Evolutionary conservation across 1,139 yeast species (phyloP).

Genomic region (Yamadazyma diospyri): DNA sequence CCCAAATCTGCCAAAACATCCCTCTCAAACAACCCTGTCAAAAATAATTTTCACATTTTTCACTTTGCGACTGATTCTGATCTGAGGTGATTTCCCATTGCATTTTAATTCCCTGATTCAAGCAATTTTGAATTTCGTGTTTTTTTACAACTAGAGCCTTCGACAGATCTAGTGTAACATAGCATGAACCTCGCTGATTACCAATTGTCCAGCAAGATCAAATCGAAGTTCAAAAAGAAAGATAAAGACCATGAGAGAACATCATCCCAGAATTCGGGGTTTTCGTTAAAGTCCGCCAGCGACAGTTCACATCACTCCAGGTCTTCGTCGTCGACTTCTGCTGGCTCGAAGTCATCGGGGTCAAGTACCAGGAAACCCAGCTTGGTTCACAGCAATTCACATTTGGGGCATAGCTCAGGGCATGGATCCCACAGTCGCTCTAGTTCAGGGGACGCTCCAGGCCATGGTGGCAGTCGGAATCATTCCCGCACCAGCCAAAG

Average conservation of each 20-base stretch:
- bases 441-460: neutral
- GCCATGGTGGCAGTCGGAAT: neutral
- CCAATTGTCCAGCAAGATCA: constrained; percentile 9
- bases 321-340: constrained; percentile 11
- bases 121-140: no score
- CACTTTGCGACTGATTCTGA: no score
- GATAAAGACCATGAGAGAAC: constrained; percentile 9
- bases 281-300: constrained; percentile 6
- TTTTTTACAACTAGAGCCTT: no score
- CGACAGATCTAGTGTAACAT: no score
- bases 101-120: no score
- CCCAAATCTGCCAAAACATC: no score
- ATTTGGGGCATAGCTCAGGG: neutral
- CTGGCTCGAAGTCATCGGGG: no score
- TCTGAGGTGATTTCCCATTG: no score
- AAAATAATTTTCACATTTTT: no score
- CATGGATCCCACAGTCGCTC: neutral
- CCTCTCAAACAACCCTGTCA: no score
- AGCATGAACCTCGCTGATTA: no score
- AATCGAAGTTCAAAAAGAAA: constrained; percentile 10
- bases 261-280: constrained; percentile 8
- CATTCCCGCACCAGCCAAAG: neutral
- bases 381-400: constrained; percentile 1
- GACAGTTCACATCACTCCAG: constrained; percentile 4
- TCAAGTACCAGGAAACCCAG: neutral